Percentiles rank a stretch among this genome's conserved stretches.
Evolutionary conservation across 257 asterid species (phyloP).

Genomic region (Jacaranda mimosifolia): DNA sequence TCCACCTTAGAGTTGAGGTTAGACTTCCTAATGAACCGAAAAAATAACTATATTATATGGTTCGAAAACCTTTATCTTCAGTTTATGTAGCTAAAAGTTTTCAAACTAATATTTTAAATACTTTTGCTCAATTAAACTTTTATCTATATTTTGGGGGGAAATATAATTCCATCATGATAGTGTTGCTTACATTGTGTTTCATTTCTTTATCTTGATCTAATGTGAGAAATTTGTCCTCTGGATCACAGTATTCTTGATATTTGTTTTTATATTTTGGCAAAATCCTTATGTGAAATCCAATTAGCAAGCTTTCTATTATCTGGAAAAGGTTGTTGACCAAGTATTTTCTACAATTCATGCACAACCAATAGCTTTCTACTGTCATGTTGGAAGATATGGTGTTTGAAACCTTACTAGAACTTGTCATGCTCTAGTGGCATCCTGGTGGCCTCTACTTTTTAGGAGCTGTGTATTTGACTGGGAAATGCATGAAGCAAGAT

Average conservation of each 20-base stretch:
- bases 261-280: constrained; percentile 45
- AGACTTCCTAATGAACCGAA: constrained; percentile 37
- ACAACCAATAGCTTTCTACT: neutral
- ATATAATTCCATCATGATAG: constrained; percentile 7
- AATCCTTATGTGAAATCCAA: constrained; percentile 81
- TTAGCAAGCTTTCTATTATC: constrained; percentile 85
- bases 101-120: neutral
- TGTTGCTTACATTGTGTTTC: constrained; percentile 8
- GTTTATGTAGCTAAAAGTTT: constrained; percentile 8
- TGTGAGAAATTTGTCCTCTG: constrained; percentile 5
- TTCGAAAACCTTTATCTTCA: constrained; percentile 13
- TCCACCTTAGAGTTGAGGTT: constrained; percentile 86
- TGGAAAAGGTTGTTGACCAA: constrained; percentile 93
- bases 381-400: constrained; percentile 12
- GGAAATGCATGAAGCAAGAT: constrained; percentile 92
- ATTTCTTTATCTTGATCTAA: constrained; percentile 25
- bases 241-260: neutral
- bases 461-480: constrained; percentile 90
- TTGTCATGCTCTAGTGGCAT: constrained; percentile 66
- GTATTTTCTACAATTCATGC: constrained; percentile 46
- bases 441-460: constrained; percentile 94
- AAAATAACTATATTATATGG: neutral
- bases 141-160: neutral
- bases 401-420: constrained; percentile 34
- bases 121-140: neutral